These are phyloP conservation scores for Rhynchospora tenuis DNA, from an alignment of 176 grass and related monocot genomes.

Conservation along the genomic window DNA sequence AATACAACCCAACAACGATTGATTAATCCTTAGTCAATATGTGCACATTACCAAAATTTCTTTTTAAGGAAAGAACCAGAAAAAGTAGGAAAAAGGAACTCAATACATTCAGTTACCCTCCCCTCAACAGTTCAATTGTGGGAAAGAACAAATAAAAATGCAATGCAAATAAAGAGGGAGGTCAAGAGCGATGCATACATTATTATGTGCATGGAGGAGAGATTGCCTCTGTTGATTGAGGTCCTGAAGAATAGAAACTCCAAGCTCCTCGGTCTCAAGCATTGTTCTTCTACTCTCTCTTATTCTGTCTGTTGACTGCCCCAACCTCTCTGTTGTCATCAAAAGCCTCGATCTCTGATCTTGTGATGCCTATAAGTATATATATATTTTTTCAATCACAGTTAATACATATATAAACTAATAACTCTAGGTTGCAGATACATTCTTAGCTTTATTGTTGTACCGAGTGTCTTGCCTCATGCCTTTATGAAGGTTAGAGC, in stretches of 20 bases:
- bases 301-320: constrained; percentile 56
- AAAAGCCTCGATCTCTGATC: constrained; percentile 63
- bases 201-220: constrained; percentile 70
- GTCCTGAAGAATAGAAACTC: constrained; percentile 88
- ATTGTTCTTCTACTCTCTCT: constrained; percentile 74
- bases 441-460: neutral
- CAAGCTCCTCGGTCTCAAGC: constrained; percentile 92
- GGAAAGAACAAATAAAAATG: neutral
- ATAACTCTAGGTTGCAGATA: neutral
- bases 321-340: constrained; percentile 59
- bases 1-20: neutral
- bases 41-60: neutral
- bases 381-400: neutral
- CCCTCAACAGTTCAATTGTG: neutral
- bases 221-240: constrained; percentile 75
- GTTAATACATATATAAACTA: neutral
- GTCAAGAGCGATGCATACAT: constrained; percentile 34
- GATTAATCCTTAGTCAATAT: constrained; percentile 6
- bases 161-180: neutral
- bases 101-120: neutral
- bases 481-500: neutral
- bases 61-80: neutral
- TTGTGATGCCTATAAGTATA: neutral
- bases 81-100: neutral
- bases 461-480: neutral